Conservation (phyloP, 1,139 yeast genomes). For the Yamadazyma aaseri region DNA sequence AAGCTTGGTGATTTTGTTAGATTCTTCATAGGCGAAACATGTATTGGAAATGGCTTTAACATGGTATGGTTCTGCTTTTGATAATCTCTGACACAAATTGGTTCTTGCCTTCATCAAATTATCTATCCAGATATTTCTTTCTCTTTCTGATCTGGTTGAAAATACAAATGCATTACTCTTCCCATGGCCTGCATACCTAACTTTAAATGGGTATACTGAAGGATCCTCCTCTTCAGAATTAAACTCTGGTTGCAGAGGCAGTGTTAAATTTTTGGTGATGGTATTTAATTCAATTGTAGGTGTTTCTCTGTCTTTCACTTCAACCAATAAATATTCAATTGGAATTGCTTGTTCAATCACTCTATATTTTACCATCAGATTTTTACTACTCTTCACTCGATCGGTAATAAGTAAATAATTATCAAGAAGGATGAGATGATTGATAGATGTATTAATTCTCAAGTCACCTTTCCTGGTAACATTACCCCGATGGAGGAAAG, state of each 20-base stretch:
- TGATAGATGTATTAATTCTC: slow-evolving; percentile 50
- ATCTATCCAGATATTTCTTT: slow-evolving; percentile 60
- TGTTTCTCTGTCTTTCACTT: slow-evolving; percentile 36
- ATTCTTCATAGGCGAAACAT: slow-evolving; percentile 63
- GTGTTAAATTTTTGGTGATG: slow-evolving; percentile 19
- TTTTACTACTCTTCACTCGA: slow-evolving; percentile 24
- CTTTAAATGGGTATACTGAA: slow-evolving; percentile 35
- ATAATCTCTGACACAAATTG: slow-evolving; percentile 44
- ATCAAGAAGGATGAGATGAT: slow-evolving; percentile 65
- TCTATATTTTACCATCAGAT: slow-evolving; percentile 31
- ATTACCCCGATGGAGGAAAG: slow-evolving; percentile 59
- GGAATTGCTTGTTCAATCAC: slow-evolving; percentile 62
- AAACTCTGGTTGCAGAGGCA: slow-evolving; percentile 16
- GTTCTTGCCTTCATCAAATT: slow-evolving; percentile 56
- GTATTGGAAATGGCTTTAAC: slow-evolving; percentile 55
- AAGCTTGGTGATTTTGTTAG: slow-evolving; percentile 51
- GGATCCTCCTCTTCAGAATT: slow-evolving; percentile 34
- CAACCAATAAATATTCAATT: slow-evolving; percentile 55
- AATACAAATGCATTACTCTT: slow-evolving; percentile 51
- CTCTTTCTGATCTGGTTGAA: slow-evolving; percentile 52
- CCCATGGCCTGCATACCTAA: slow-evolving; percentile 47
- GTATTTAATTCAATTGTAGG: slow-evolving; percentile 22
- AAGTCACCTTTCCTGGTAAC: slow-evolving; percentile 61
- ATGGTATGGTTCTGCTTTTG: slow-evolving; percentile 54
- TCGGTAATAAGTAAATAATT: slow-evolving; percentile 73